Percentiles rank a stretch among this genome's conserved stretches.
Evolutionary conservation across 192 early-diverging fungal species (phyloP).

Genomic region (Dimargaris xerosporica): DNA sequence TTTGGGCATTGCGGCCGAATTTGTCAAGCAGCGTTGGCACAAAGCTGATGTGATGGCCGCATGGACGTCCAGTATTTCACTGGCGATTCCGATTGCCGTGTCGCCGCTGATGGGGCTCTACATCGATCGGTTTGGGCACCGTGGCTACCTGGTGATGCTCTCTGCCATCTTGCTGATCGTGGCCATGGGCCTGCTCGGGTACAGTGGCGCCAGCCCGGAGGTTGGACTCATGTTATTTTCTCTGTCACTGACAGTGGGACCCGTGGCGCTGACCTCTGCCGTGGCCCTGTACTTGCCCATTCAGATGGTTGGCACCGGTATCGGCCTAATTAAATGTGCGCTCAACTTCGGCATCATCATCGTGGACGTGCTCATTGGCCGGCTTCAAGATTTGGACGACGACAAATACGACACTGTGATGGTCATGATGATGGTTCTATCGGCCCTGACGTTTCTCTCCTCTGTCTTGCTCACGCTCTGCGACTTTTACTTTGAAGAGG

Average conservation of each 20-base stretch:
- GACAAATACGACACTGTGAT: conserved; percentile 30
- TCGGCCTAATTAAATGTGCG: conserved; percentile 30
- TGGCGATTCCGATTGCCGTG: conserved; percentile 36
- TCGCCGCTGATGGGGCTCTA: conserved; percentile 34
- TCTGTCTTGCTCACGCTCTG: conserved; percentile 15
- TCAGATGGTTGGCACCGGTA: conserved; percentile 27
- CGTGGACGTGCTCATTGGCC: conserved; percentile 33
- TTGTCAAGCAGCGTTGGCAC: conserved; percentile 30
- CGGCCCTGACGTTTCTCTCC: conserved; percentile 20
- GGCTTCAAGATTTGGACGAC: conserved; percentile 30
- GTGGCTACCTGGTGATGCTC: conserved; percentile 27
- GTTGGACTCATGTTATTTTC: conserved; percentile 27
- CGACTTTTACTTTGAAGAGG: conserved; percentile 12
- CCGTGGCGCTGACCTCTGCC: conserved; percentile 18
- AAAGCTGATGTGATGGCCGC: conserved; percentile 25
- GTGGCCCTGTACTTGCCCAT: conserved; percentile 5
- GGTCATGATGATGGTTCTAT: conserved; percentile 24
- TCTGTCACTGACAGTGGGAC: conserved; percentile 27
- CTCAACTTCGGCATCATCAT: conserved; percentile 30
- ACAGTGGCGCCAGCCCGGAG: conserved; percentile 25
- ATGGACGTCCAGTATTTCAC: conserved; percentile 29
- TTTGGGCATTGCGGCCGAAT: conserved; percentile 28
- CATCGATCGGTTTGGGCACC: conserved; percentile 36
- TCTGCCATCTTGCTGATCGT: conserved; percentile 21
- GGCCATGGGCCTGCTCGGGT: conserved; percentile 20